Conservation (phyloP, 2,329 filamentous ascomycete genomes). For the Botrytis squamosa region DNA sequence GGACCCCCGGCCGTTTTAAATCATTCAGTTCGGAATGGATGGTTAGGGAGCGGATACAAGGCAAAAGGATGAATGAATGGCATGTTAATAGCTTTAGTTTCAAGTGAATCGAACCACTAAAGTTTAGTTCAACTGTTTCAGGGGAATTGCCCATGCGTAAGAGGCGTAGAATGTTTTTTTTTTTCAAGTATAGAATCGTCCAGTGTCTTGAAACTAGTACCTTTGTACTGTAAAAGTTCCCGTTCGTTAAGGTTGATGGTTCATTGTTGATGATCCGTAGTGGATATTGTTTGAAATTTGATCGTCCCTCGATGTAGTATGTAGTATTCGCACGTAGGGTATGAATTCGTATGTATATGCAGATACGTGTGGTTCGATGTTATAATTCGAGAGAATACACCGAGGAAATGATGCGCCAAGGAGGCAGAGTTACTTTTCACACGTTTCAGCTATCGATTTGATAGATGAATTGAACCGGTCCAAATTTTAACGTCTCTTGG, state of each 20-base stretch:
- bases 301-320: background rate
- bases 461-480: background rate
- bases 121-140: background rate
- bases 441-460: conserved; percentile 1
- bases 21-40: background rate
- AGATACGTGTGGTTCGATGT: background rate
- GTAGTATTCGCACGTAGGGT: background rate
- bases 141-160: background rate
- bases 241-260: background rate
- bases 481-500: background rate
- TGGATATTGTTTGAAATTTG: conserved; percentile 3
- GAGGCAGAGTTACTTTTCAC: background rate
- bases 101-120: background rate
- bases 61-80: background rate
- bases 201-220: conserved; percentile 3
- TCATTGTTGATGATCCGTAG: background rate
- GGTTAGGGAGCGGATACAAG: background rate
- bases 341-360: background rate
- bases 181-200: background rate
- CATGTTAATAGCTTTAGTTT: background rate
- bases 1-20: conserved; percentile 2
- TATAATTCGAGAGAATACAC: background rate
- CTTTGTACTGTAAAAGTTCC: background rate
- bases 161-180: background rate
- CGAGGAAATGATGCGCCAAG: conserved; percentile 1